These are phyloP conservation scores for Penicillium argentinense DNA, from an alignment of 495 filamentous ascomycete species.

Conservation along the genomic window DNA sequence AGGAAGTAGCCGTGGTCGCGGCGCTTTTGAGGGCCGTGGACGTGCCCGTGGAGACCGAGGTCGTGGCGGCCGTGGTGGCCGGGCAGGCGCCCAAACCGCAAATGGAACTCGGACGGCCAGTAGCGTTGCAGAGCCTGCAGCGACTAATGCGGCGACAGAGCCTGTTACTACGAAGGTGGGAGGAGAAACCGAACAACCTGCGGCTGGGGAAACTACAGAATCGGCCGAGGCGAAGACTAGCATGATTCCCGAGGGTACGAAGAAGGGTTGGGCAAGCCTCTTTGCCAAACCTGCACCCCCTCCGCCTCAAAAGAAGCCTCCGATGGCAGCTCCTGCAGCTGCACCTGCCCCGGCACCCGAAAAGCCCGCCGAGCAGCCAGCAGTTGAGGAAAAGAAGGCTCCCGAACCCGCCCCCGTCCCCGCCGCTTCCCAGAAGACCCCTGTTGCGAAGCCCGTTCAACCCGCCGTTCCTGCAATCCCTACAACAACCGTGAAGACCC, in stretches of 20 bases:
- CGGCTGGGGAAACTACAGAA: conserved; percentile 26
- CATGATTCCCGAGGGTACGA: conserved; percentile 47
- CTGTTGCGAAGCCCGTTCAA: conserved; percentile 29
- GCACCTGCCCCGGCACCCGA: conserved; percentile 10
- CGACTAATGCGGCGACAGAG: conserved; percentile 38
- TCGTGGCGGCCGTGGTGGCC: conserved; percentile 71
- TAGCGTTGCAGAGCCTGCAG: conserved; percentile 26
- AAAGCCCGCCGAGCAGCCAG: conserved; percentile 16
- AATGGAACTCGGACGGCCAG: conserved; percentile 51
- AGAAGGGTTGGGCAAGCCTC: conserved; percentile 65
- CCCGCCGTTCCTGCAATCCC: conserved; percentile 44
- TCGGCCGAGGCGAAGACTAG: conserved; percentile 42
- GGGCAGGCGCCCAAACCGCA: conserved; percentile 56
- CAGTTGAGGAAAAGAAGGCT: conserved; percentile 26
- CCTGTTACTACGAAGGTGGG: conserved; percentile 34
- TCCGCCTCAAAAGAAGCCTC: conserved; percentile 38
- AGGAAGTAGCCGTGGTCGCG: conserved; percentile 64
- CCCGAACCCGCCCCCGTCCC: conserved; percentile 33
- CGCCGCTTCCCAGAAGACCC: conserved; percentile 28
- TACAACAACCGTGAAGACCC: conserved; percentile 57
- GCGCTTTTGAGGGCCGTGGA: conserved; percentile 63
- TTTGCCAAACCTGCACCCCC: conserved; percentile 52
- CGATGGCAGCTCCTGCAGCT: conserved; percentile 27
- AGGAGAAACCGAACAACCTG: conserved; percentile 31
- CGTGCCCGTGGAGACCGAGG: conserved; percentile 74